Percentiles rank a stretch among this genome's conserved stretches.
Conservation (phyloP, 2,329 filamentous ascomycete genomes). For the Clonostachys rhizophaga region DNA sequence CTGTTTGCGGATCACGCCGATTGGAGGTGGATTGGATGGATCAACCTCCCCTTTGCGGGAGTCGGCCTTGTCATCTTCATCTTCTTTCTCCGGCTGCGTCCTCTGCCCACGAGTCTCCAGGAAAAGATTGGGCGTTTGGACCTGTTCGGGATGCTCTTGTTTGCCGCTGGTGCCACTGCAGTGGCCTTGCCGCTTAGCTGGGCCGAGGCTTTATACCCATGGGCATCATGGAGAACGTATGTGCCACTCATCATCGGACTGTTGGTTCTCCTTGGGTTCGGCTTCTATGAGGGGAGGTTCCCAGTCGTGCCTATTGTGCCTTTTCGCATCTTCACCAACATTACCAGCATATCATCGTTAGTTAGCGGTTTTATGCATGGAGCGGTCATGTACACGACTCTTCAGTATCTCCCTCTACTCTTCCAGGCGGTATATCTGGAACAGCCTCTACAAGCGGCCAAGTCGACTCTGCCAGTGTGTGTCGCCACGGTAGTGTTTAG, state of each 20-base stretch:
- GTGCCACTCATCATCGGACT: constrained; percentile 22
- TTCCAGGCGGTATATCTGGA: constrained; percentile 22
- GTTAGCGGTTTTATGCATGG: constrained; percentile 19
- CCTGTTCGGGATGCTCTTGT: constrained; percentile 19
- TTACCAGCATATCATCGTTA: constrained; percentile 15
- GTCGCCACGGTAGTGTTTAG: too few relatives aligned
- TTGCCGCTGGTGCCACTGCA: constrained; percentile 13
- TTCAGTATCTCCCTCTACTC: constrained; percentile 21
- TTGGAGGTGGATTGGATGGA: constrained; percentile 23
- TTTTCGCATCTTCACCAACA: constrained; percentile 15
- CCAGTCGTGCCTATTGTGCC: constrained; percentile 20
- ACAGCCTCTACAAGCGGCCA: constrained; percentile 14
- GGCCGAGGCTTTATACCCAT: constrained; percentile 22
- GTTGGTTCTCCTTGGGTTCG: constrained; percentile 15
- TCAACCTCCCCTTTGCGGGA: constrained; percentile 19
- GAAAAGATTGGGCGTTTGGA: constrained; percentile 17
- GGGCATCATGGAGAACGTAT: constrained; percentile 22
- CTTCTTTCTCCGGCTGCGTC: constrained; percentile 11
- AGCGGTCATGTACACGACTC: constrained; percentile 14
- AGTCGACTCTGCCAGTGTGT: constrained; percentile 18
- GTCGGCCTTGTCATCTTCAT: constrained; percentile 8
- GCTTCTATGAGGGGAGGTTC: constrained; percentile 14
- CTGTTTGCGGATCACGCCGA: constrained; percentile 10
- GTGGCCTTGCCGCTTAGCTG: constrained; percentile 22
- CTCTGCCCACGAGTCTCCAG: neutral